Evolutionary conservation across 2,329 filamentous ascomycete genomes (phyloP), one percentile per base, ranked within the genome.

Genomic region (Fusarium staphyleae): DNA sequence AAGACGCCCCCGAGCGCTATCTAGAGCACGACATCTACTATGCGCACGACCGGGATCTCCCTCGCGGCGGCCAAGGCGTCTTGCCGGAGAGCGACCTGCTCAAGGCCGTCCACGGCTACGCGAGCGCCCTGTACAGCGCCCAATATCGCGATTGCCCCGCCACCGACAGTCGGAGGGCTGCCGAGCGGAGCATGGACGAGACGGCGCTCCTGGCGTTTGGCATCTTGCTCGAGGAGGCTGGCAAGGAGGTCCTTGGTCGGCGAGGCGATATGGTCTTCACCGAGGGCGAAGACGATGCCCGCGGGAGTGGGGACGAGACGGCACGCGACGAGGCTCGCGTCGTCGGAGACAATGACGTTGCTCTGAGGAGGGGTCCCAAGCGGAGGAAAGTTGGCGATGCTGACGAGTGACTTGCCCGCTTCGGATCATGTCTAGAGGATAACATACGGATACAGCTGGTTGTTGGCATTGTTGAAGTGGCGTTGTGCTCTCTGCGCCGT

Each of bases 201-300:
- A 91, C 88, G 12, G 89, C 89, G 4, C 77, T 93, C 52, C 75
- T 93, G 47, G 88, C 89, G 1, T 78, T 93, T 66, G 89, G 89
- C 1, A 85, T 93, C 41, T 72, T 93, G 50, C 75, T 93, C 34
- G 89, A 93, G 72, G 90, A 93, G 72, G 82, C 84, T 3, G 79
- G 82, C 13, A 77, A 79, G 33, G 82, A 86, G 39, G 70, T 78
- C 5, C 74, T 93, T 15, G 89, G 88, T 4, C 75, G 78, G 48
- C 82, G 78, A 11, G 90, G 89, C 16, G 87, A 91, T 71, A 70
- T 91, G 40, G 87, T 88, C 2, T 88, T 93, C 66, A 85, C 87
- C 0, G 88, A 92, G 69, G 81, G 78, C 4, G 69, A 72, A 30
- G 57, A 63, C 13, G 60, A 67, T 26, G 40, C 45, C 43, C 26